Conservation (phyloP, 2,329 filamentous ascomycete species). For the Claviceps quebecensis region DNA sequence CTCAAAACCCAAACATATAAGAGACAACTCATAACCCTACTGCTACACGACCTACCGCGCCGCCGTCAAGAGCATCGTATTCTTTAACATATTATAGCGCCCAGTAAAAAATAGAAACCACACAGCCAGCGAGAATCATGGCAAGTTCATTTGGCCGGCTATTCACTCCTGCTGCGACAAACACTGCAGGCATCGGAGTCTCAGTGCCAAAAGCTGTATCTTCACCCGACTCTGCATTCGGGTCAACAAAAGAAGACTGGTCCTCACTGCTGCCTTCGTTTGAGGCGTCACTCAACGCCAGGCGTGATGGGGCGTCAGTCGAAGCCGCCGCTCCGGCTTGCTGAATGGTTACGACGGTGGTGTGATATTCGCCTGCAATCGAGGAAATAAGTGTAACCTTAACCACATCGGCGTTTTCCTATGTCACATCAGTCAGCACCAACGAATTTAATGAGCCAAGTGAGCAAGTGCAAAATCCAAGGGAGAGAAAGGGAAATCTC, state of each 20-base stretch:
- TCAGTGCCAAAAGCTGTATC: not conserved
- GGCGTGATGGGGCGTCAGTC: not conserved
- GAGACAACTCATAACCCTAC: slow-evolving; percentile 3
- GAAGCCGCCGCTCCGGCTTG: not conserved
- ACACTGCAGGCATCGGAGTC: slow-evolving; percentile 1
- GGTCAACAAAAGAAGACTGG: not conserved
- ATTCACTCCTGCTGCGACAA: not conserved
- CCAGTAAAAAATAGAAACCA: not conserved
- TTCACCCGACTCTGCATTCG: not conserved
- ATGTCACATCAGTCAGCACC: not conserved
- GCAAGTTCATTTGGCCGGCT: not conserved
- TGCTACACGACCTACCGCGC: not conserved
- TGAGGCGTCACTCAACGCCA: not conserved
- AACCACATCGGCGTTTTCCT: not conserved
- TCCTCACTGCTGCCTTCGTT: not conserved
- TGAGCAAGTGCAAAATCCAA: too few relatives aligned
- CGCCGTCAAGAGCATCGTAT: not conserved
- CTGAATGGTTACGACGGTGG: slow-evolving; percentile 7
- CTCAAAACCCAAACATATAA: slow-evolving; percentile 7
- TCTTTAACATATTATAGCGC: not conserved
- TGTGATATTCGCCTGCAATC: slow-evolving; percentile 10
- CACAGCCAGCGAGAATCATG: not conserved
- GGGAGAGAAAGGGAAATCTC: not conserved
- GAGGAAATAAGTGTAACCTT: slow-evolving; percentile 14
- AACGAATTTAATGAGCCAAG: not conserved